Evolutionary conservation across 1,284 basidiomycete genomes (phyloP).

Genomic region (Irpex lacteus): DNA sequence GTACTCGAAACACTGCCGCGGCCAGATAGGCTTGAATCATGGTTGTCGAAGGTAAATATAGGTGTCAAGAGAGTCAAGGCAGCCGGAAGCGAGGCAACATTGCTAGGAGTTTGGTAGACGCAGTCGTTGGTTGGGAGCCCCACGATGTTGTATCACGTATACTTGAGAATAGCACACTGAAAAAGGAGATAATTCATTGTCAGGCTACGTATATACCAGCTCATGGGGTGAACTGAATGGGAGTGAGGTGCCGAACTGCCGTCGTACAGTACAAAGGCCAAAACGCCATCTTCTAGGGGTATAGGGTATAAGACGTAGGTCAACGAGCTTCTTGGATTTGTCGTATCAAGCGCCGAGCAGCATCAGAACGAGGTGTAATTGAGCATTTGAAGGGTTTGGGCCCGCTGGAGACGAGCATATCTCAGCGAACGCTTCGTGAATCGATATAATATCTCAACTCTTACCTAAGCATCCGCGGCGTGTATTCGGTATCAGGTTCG

Average conservation of each 20-base stretch:
- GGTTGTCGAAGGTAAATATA: conserved; percentile 31
- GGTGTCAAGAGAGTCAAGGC: conserved; percentile 34
- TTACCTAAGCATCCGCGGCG: conserved; percentile 19
- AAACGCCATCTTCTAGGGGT: background rate
- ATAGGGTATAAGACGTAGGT: background rate
- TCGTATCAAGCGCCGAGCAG: conserved; percentile 28
- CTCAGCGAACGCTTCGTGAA: background rate
- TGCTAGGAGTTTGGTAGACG: conserved; percentile 29
- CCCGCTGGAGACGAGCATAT: conserved; percentile 14
- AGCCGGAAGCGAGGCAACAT: conserved; percentile 31
- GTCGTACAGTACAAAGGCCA: too few relatives aligned
- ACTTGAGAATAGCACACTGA: too few relatives aligned
- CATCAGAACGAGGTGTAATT: conserved; percentile 37
- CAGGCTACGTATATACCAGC: too few relatives aligned
- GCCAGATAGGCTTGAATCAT: conserved; percentile 15
- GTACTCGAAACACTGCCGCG: conserved; percentile 10
- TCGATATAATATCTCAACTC: background rate
- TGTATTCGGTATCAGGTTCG: conserved; percentile 25
- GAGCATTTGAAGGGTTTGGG: conserved; percentile 43
- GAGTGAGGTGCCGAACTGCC: too few relatives aligned
- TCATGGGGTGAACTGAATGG: too few relatives aligned
- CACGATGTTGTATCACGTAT: too few relatives aligned
- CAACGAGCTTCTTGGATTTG: conserved; percentile 21
- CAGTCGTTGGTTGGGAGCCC: too few relatives aligned
- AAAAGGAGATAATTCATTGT: too few relatives aligned